Evolutionary conservation across 441 rosid species (phyloP), one percentile per base, ranked within the genome.

Genomic region (Hura crepitans): DNA sequence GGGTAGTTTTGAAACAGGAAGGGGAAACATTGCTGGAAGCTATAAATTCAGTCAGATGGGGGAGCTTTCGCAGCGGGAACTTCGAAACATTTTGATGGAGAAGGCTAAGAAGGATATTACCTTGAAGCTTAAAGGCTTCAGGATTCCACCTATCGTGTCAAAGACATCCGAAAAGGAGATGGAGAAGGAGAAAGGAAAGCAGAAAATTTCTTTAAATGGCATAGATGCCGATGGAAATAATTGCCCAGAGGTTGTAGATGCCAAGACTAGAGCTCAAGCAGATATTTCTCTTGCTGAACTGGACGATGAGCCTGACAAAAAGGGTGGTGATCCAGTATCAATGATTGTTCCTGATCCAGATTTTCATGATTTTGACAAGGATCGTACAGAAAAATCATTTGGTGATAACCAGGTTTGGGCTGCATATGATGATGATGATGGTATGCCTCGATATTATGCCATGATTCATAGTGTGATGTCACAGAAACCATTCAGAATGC

Each of bases 361-460:
- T 80, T 92, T 95, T 73, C 95, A 95, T 77, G 85, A 88, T 77
- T 92, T 95, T 45, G 97, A 90, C 74, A 69, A 79, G 76, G 92
- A 85, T 72, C 84, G 96, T 51, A 74, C 88, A 53, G 98, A 90
- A 72, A 80, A 23, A 46, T 84, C 95, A n/a, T 92, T 95, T 81
- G 78, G 66, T 51, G 89, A 74, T 15, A 85, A 90, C 71, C 86
- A 92, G 80, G 86, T 92, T 60, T 94, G 97, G 99, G 97, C 97
- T 70, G 99, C 91, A 5, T 92, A 94, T 69, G 99, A 94, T 23
- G 81, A 82, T 74, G 92, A 87, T 27, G 97, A 92, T 73, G 97
- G 97, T 56, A 90, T 94, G 97, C 99, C 99, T 60, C 85, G 97
- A 46, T 86, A 77, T 72, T 92, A 92, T 73, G 97, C 97, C 57